Percentiles rank a stretch among this genome's conserved stretches.
These are phyloP conservation scores for Exophiala sideris DNA, from an alignment of 2,329 filamentous ascomycete genomes.

Conservation along the genomic window DNA sequence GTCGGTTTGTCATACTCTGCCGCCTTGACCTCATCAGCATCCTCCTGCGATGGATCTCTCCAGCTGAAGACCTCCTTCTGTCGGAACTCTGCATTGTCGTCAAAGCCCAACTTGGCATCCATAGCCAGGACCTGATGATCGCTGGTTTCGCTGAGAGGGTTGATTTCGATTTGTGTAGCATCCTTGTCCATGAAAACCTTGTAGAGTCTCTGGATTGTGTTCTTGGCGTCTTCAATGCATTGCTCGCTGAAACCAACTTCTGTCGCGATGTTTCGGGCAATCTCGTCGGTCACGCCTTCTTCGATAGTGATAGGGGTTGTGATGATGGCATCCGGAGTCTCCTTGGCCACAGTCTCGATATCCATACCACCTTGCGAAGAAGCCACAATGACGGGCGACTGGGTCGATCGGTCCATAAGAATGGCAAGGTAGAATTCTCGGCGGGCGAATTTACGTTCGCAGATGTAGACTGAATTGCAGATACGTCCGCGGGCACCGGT, in stretches of 20 bases:
- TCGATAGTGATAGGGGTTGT: constrained; percentile 94
- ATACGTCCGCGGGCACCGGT: constrained; percentile 89
- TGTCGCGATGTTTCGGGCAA: constrained; percentile 82
- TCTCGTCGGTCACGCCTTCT: constrained; percentile 89
- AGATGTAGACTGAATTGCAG: constrained; percentile 97
- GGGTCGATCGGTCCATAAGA: constrained; percentile 91
- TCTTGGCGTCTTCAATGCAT: constrained; percentile 91
- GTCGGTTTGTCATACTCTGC: constrained; percentile 62
- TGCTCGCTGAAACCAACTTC: constrained; percentile 97
- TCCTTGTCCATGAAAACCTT: constrained; percentile 98
- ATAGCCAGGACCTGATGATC: constrained; percentile 98
- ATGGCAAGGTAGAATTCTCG: constrained; percentile 99
- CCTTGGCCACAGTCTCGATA: constrained; percentile 97
- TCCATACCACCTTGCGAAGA: constrained; percentile 99
- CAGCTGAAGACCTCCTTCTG: constrained; percentile 94
- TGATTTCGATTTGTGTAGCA: constrained; percentile 99
- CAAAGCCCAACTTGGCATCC: constrained; percentile 98
- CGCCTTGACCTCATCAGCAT: constrained; percentile 95
- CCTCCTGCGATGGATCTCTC: constrained; percentile 94
- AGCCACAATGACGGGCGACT: constrained; percentile 91
- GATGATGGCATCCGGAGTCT: constrained; percentile 91
- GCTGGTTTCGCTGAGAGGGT: constrained; percentile 95
- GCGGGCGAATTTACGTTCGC: constrained; percentile 98
- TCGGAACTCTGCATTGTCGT: constrained; percentile 98
- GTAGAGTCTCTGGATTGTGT: constrained; percentile 98